These are phyloP conservation scores for Jatropha podagrica DNA, from an alignment of 441 rosid species.

Conservation along the genomic window DNA sequence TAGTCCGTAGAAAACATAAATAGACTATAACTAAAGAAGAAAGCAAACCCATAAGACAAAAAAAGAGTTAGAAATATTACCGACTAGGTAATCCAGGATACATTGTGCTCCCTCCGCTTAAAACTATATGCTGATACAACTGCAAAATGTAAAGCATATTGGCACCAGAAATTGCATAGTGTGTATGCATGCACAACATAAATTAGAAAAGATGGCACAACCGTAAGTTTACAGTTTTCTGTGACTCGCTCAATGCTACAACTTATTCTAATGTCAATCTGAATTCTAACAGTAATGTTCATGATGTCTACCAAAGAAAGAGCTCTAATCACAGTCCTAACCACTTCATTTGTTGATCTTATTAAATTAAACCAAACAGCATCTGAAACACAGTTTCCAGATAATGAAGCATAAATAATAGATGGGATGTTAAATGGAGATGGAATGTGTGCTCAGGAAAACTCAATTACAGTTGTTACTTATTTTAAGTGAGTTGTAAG, in stretches of 20 bases:
- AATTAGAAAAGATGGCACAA: neutral
- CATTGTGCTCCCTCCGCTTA: slow-evolving; percentile 99
- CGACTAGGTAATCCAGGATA: slow-evolving; percentile 99
- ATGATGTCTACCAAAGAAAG: neutral
- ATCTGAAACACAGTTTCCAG: neutral
- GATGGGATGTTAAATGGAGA: neutral
- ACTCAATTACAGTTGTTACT: neutral
- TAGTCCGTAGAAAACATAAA: neutral
- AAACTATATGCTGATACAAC: slow-evolving; percentile 96
- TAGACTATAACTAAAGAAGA: neutral
- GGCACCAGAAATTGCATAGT: slow-evolving; percentile 10
- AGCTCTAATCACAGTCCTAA: slow-evolving; percentile 3
- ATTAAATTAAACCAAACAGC: neutral
- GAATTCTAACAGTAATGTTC: neutral
- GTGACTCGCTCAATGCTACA: neutral
- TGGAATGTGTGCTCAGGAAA: neutral
- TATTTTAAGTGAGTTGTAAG: neutral
- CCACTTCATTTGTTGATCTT: neutral
- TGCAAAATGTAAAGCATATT: slow-evolving; percentile 35
- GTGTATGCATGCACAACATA: neutral
- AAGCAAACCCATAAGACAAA: neutral
- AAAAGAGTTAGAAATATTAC: slow-evolving; percentile 35
- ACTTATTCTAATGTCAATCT: slow-evolving; percentile 1
- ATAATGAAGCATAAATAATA: neutral
- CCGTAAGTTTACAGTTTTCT: neutral